phyloP scores from a whole-genome alignment of 768 basidiomycete genomes.

The Cytidiella melzeri region DNA sequence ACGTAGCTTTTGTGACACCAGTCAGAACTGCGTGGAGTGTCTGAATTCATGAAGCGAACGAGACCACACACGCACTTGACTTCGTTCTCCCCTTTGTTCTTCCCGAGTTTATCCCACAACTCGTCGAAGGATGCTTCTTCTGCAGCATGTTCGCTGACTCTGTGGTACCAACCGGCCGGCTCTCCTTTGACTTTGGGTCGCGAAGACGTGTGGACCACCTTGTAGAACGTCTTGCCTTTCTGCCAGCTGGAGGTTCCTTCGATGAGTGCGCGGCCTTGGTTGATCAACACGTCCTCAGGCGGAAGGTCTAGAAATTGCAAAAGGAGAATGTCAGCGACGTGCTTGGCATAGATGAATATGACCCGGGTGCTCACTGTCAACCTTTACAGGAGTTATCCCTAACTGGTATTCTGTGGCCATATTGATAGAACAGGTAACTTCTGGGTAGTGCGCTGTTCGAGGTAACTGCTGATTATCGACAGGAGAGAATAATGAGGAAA shows the following conservation, averaged over 20 bases:
- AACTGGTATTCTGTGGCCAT: constrained; percentile 28
- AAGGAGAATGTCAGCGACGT: neutral
- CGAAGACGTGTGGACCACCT: constrained; percentile 48
- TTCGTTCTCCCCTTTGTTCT: constrained; percentile 64
- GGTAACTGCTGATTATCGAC: too few species aligned
- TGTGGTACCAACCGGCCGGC: constrained; percentile 61
- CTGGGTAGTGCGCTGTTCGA: too few species aligned
- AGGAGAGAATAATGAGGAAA: too few species aligned
- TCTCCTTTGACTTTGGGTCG: constrained; percentile 48
- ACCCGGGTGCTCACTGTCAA: constrained; percentile 32
- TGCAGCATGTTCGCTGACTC: constrained; percentile 56
- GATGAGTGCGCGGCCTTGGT: constrained; percentile 48
- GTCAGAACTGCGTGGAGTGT: too few species aligned
- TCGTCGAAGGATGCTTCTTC: constrained; percentile 70
- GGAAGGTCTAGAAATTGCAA: constrained; percentile 53
- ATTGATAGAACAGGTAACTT: neutral
- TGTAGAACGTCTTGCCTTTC: constrained; percentile 54
- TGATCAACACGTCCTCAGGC: constrained; percentile 48
- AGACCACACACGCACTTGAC: constrained; percentile 43
- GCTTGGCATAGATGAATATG: too few species aligned
- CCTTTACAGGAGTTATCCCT: constrained; percentile 34
- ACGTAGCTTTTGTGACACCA: constrained; percentile 46
- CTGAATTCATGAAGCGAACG: neutral
- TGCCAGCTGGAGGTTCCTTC: constrained; percentile 58
- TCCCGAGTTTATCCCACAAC: constrained; percentile 63